Conservation (phyloP, 306 rosid genomes). For the Inga oerstediana region DNA sequence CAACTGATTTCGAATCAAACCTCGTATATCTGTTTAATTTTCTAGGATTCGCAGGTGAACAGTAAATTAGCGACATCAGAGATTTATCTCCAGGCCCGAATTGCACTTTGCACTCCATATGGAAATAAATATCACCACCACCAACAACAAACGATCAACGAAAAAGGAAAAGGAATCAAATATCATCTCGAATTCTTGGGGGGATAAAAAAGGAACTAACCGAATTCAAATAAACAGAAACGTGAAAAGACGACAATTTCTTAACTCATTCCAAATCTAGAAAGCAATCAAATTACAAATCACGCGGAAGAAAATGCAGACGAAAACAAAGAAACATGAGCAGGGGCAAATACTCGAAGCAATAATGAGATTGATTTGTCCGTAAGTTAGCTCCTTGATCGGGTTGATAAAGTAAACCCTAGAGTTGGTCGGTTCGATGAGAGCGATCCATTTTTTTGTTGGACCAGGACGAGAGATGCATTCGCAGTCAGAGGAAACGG, state of each 20-base stretch:
- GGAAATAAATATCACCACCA: slow-evolving; percentile 1
- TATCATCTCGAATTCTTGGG: background rate
- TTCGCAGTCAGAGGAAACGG: background rate
- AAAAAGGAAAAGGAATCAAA: slow-evolving; percentile 1
- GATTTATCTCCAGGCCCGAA: background rate
- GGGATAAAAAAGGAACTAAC: background rate
- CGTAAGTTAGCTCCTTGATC: slow-evolving; percentile 27
- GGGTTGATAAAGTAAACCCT: slow-evolving; percentile 35
- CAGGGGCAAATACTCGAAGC: background rate
- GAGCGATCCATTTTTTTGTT: background rate
- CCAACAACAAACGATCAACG: background rate
- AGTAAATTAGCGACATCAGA: background rate
- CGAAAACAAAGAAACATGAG: background rate
- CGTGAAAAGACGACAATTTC: background rate
- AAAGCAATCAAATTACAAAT: background rate
- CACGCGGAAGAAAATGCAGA: background rate
- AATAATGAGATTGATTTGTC: background rate
- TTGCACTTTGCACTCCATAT: background rate
- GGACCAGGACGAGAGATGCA: background rate
- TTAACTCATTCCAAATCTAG: background rate
- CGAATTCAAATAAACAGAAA: background rate
- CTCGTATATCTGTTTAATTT: background rate
- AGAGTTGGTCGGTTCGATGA: slow-evolving; percentile 8
- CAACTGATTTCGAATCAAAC: background rate
- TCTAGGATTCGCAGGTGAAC: background rate